Percentiles rank a stretch among this genome's conserved stretches.
These are phyloP conservation scores for Globisporangium yorkense DNA, from an alignment of 352 stramenopile genomes.

Conservation along the genomic window DNA sequence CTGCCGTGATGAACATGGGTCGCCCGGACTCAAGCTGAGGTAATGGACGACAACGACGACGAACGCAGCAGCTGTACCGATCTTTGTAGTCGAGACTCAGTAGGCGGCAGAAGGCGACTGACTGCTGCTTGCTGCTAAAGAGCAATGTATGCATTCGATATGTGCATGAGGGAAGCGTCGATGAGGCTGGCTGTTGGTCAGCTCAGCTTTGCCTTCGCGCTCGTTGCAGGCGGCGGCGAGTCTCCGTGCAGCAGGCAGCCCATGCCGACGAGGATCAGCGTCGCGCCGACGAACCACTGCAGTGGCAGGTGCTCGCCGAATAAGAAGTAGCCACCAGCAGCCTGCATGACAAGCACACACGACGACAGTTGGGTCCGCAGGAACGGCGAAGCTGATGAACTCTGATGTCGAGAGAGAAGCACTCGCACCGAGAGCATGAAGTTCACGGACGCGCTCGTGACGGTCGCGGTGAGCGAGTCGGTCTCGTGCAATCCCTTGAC, in stretches of 20 bases:
- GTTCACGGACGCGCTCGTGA: conserved; percentile 77
- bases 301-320: conserved; percentile 65
- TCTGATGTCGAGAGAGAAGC: not conserved
- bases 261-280: conserved; percentile 66
- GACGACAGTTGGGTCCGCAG: not conserved
- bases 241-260: conserved; percentile 65
- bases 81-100: conserved; percentile 5
- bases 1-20: conserved; percentile 62
- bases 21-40: conserved; percentile 9
- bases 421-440: conserved; percentile 65
- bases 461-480: conserved; percentile 79
- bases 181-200: conserved; percentile 1
- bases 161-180: not conserved
- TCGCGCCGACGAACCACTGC: conserved; percentile 75
- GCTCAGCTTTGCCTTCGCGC: conserved; percentile 19
- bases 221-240: not conserved
- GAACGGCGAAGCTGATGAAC: not conserved
- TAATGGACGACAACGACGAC: not conserved
- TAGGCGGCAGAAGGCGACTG: not conserved
- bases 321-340: conserved; percentile 41
- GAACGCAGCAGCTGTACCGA: conserved; percentile 1
- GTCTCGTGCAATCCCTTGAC: conserved; percentile 79
- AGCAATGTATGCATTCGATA: conserved; percentile 10
- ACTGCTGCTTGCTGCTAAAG: not conserved
- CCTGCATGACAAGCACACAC: conserved; percentile 15